Percentiles rank a stretch among this genome's conserved stretches.
Evolutionary conservation across 2,329 filamentous ascomycete genomes (phyloP).

Genomic region (Alternaria incomplexa): DNA sequence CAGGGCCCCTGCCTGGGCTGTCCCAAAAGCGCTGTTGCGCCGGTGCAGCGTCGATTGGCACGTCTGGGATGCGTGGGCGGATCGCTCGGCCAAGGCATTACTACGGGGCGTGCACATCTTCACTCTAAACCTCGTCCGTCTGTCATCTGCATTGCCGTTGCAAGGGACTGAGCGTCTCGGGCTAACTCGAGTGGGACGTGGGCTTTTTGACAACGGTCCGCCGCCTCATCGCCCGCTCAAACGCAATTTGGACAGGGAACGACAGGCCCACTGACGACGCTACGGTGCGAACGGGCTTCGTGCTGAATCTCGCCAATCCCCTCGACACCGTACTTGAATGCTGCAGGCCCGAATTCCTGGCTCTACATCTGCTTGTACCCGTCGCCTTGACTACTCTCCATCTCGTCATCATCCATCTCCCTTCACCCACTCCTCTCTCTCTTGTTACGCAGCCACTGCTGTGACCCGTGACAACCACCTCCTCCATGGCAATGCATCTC

Average conservation of each 20-base stretch:
- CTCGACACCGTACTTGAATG: conserved; percentile 46
- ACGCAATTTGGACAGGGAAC: conserved; percentile 46
- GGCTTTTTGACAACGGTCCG: conserved; percentile 48
- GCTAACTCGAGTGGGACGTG: conserved; percentile 38
- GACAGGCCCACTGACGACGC: conserved; percentile 39
- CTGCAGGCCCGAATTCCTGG: conserved; percentile 47
- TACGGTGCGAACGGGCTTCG: conserved; percentile 41
- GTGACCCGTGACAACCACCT: conserved; percentile 36
- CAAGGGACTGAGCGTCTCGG: conserved; percentile 37
- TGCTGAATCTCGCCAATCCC: conserved; percentile 45
- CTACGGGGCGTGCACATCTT: conserved; percentile 41
- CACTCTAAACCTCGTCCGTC: conserved; percentile 36
- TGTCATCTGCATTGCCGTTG: conserved; percentile 51
- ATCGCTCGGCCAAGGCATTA: conserved; percentile 46
- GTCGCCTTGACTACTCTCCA: conserved; percentile 24
- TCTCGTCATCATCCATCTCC: conserved; percentile 30
- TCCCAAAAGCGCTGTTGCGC: conserved; percentile 49
- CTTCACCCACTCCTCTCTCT: conserved; percentile 14
- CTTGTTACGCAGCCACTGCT: conserved; percentile 43
- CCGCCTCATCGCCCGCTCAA: conserved; percentile 43
- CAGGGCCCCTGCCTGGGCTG: conserved; percentile 31
- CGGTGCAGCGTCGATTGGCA: conserved; percentile 47
- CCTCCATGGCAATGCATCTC: conserved; percentile 51
- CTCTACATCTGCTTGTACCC: conserved; percentile 40
- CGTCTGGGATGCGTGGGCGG: conserved; percentile 42